phyloP scores from a whole-genome alignment of 495 filamentous ascomycete genomes.

The Penicillium paradoxum region DNA sequence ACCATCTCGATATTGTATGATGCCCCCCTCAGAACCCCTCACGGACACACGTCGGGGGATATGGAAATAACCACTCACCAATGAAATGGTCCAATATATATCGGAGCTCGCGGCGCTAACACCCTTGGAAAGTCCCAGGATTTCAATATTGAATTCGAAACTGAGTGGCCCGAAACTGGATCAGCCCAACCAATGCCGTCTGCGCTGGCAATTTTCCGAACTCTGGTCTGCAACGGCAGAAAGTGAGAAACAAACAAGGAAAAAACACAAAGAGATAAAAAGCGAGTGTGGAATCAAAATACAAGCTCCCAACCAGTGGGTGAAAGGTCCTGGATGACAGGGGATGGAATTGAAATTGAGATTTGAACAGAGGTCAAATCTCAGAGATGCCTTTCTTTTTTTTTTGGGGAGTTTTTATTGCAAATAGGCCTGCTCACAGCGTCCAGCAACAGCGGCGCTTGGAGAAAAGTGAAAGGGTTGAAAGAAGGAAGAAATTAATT shows the following conservation, averaged over 20 bases:
- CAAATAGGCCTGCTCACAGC: constrained; percentile 39
- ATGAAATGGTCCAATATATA: background rate
- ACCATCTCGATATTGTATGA: background rate
- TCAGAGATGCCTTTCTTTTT: constrained; percentile 11
- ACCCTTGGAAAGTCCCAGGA: too few relatives aligned
- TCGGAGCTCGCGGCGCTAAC: background rate
- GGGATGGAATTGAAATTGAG: constrained; percentile 22
- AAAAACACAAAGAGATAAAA: background rate
- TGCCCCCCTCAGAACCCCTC: background rate
- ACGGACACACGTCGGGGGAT: background rate
- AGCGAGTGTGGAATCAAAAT: constrained; percentile 12
- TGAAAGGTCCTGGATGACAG: constrained; percentile 18
- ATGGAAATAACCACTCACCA: background rate
- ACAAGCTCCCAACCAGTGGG: constrained; percentile 27
- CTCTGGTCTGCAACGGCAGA: constrained; percentile 3
- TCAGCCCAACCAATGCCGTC: constrained; percentile 3
- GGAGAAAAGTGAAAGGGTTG: constrained; percentile 22
- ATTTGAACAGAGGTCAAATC: constrained; percentile 7
- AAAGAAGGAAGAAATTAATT: constrained; percentile 11
- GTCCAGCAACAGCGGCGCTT: constrained; percentile 40
- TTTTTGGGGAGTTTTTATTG: constrained; percentile 17
- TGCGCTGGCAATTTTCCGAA: background rate
- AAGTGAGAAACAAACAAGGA: background rate
- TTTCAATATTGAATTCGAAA: background rate
- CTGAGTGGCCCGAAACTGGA: background rate